Percentiles rank a stretch among this genome's conserved stretches.
phyloP scores from a whole-genome alignment of 139 green algal species.

The Chlamydomonas sp. region DNA sequence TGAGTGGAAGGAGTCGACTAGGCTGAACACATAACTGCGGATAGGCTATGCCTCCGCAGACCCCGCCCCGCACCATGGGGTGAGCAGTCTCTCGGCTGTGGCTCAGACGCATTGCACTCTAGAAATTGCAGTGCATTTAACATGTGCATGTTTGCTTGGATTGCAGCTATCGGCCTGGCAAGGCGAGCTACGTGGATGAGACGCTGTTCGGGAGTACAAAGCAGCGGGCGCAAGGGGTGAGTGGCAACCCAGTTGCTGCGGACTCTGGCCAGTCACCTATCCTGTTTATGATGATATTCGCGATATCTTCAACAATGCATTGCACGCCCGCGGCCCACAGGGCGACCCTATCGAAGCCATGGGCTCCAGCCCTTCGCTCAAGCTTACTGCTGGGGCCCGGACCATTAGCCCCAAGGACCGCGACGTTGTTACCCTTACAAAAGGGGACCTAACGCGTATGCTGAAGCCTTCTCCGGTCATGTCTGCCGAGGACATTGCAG shows the following conservation, averaged over 20 bases:
- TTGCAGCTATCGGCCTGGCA: constrained; percentile 31
- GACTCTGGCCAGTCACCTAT: neutral
- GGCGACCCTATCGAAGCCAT: neutral
- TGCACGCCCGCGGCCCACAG: constrained; percentile 4
- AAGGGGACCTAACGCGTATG: constrained; percentile 75
- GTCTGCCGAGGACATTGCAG: constrained; percentile 66
- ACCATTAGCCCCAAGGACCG: constrained; percentile 33
- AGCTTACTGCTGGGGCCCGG: constrained; percentile 14
- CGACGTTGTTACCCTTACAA: constrained; percentile 47
- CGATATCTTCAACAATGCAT: neutral
- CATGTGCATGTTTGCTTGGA: neutral
- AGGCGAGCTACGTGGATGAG: constrained; percentile 55
- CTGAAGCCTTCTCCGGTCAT: constrained; percentile 63
- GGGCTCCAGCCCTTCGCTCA: neutral
- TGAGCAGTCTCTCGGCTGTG: constrained; percentile 6
- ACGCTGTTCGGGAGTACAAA: constrained; percentile 46
- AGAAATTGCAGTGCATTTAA: neutral
- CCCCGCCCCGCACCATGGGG: constrained; percentile 8
- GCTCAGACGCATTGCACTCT: neutral
- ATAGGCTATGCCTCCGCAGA: constrained; percentile 29
- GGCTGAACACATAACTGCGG: too few relatives aligned
- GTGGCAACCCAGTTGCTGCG: neutral
- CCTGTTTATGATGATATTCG: neutral
- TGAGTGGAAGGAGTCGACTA: too few relatives aligned
- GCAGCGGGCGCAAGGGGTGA: neutral